These are phyloP conservation scores for Diaporthe sp. DNA, from an alignment of 2,329 filamentous ascomycete species.

Conservation along the genomic window DNA sequence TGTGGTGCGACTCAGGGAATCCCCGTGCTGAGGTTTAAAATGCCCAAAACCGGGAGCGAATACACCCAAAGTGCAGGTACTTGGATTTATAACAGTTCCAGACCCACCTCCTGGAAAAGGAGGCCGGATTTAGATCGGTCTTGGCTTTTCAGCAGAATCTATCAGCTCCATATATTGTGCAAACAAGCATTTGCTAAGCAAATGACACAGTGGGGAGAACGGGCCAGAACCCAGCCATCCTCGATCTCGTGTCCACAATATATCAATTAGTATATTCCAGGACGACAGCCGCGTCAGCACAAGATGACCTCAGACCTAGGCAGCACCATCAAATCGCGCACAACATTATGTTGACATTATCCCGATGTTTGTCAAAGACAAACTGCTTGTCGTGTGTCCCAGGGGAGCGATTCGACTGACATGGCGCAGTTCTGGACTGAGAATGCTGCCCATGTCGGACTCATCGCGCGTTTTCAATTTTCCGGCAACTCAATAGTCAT, in stretches of 20 bases:
- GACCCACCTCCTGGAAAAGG: too few relatives aligned
- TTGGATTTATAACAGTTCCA: not conserved
- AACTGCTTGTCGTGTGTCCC: not conserved
- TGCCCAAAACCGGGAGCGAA: too few relatives aligned
- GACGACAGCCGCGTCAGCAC: not conserved
- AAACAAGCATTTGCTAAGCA: constrained; percentile 33
- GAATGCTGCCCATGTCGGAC: not conserved
- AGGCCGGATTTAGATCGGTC: not conserved
- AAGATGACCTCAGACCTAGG: not conserved
- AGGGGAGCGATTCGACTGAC: not conserved
- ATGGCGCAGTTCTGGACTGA: not conserved
- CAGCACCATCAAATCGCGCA: not conserved
- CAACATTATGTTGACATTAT: too few relatives aligned
- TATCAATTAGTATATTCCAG: not conserved
- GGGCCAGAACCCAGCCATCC: not conserved
- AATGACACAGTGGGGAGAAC: constrained; percentile 5
- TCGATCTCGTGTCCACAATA: not conserved
- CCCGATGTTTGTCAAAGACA: too few relatives aligned
- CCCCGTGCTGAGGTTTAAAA: not conserved
- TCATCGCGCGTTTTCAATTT: not conserved
- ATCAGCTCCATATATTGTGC: not conserved
- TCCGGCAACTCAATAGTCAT: too few relatives aligned
- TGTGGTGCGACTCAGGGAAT: not conserved
- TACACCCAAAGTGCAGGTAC: not conserved
- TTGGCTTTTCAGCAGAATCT: not conserved